Evolutionary conservation across 2,329 filamentous ascomycete species (phyloP).

Genomic region (Pestalotiopsis sp.): DNA sequence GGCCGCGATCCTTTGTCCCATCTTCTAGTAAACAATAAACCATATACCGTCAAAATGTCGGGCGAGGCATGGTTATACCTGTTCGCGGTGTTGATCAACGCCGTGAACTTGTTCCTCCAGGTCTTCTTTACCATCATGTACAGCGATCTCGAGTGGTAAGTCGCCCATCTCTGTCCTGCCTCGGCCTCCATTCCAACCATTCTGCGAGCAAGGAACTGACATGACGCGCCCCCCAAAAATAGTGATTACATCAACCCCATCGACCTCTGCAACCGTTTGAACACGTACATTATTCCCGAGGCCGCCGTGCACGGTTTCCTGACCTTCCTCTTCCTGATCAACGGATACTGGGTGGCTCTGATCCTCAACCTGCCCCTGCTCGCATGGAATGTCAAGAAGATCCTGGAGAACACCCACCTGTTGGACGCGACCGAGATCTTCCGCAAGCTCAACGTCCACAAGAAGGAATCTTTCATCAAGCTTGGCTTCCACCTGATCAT

Average conservation of each 20-base stretch:
- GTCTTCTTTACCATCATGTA: conserved; percentile 99
- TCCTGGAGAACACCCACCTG: conserved; percentile 94
- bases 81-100: conserved; percentile 97
- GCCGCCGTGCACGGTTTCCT: conserved; percentile 96
- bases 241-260: conserved; percentile 99
- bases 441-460: conserved; percentile 97
- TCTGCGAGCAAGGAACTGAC: neutral
- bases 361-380: conserved; percentile 90
- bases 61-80: conserved; percentile 99
- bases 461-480: conserved; percentile 99
- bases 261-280: conserved; percentile 99
- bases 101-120: conserved; percentile 99
- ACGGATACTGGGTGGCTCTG: conserved; percentile 96
- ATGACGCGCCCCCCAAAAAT: conserved; percentile 15
- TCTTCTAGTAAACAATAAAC: conserved; percentile 1
- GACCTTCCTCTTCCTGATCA: conserved; percentile 94
- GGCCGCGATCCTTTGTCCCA: neutral
- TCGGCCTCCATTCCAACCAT: neutral
- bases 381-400: conserved; percentile 97
- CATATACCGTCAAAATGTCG: conserved; percentile 66
- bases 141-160: conserved; percentile 97
- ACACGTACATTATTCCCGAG: conserved; percentile 99
- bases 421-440: conserved; percentile 99
- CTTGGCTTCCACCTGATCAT: conserved; percentile 98
- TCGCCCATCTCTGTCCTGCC: conserved; percentile 26